phyloP scores from a whole-genome alignment of 805 yeast genomes.

The Yarrowia deformans region DNA sequence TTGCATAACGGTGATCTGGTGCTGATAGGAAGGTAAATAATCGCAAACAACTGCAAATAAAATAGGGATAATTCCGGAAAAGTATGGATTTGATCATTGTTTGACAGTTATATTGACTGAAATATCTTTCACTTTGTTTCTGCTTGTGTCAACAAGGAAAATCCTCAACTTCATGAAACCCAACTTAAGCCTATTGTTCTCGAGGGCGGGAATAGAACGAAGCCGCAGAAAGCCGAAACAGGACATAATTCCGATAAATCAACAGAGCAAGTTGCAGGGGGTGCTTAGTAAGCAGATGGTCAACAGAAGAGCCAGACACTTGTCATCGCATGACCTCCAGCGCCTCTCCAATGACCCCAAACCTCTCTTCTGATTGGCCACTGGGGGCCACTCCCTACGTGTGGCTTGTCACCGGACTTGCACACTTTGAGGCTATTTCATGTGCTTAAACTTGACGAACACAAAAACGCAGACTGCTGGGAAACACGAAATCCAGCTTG shows the following conservation, averaged over 20 bases:
- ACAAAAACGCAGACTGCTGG: background rate
- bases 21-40: background rate
- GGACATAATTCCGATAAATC: background rate
- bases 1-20: constrained; percentile 35
- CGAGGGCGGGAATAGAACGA: constrained; percentile 26
- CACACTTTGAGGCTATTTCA: constrained; percentile 16
- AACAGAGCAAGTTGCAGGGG: no score
- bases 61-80: background rate
- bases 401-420: constrained; percentile 11
- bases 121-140: no score
- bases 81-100: background rate
- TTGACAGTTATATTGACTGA: no score
- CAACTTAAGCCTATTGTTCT: constrained; percentile 17
- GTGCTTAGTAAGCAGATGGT: background rate
- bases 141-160: no score
- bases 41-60: background rate
- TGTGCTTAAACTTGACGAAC: background rate
- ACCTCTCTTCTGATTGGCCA: no score
- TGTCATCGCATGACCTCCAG: no score
- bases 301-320: no score
- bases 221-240: constrained; percentile 27
- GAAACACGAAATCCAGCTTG: constrained; percentile 12
- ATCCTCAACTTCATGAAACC: background rate
- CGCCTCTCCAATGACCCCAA: no score
- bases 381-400: background rate